Percentiles rank a stretch among this genome's conserved stretches.
These are phyloP conservation scores for Achaetomiella virescens DNA, from an alignment of 495 filamentous ascomycete species.

Conservation along the genomic window DNA sequence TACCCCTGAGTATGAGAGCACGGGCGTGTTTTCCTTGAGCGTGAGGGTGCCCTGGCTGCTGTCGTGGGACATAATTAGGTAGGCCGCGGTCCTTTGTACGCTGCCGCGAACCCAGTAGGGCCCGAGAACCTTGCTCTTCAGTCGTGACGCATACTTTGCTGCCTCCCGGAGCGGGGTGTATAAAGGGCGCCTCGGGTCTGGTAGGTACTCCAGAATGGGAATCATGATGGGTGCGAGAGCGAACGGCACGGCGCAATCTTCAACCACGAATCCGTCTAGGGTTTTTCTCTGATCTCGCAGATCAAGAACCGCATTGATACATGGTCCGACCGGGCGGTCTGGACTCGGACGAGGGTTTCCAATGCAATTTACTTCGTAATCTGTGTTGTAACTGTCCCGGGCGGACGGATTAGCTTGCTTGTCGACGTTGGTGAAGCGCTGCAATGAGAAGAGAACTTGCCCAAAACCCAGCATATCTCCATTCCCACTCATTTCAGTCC, in stretches of 20 bases:
- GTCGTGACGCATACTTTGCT: conserved; percentile 40
- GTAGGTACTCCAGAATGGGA: conserved; percentile 50
- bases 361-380: conserved; percentile 50
- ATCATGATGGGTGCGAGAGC: conserved; percentile 52
- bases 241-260: conserved; percentile 59
- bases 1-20: conserved; percentile 53
- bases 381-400: conserved; percentile 48
- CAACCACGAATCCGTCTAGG: conserved; percentile 58
- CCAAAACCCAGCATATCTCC: conserved; percentile 61
- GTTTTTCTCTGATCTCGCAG: conserved; percentile 48
- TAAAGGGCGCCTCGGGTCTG: conserved; percentile 42
- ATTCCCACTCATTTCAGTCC: conserved; percentile 61
- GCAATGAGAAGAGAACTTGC: conserved; percentile 22
- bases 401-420: conserved; percentile 4
- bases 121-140: conserved; percentile 48
- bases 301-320: conserved; percentile 60
- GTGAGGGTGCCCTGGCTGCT: conserved; percentile 56
- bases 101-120: conserved; percentile 50
- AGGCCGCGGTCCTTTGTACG: conserved; percentile 55
- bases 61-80: conserved; percentile 66
- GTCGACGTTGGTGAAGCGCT: no score
- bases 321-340: conserved; percentile 54
- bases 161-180: conserved; percentile 33
- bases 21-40: conserved; percentile 53
- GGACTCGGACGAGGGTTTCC: conserved; percentile 43